Conservation (phyloP, 352 stramenopile species). For the Thalassiosira pacifica region DNA sequence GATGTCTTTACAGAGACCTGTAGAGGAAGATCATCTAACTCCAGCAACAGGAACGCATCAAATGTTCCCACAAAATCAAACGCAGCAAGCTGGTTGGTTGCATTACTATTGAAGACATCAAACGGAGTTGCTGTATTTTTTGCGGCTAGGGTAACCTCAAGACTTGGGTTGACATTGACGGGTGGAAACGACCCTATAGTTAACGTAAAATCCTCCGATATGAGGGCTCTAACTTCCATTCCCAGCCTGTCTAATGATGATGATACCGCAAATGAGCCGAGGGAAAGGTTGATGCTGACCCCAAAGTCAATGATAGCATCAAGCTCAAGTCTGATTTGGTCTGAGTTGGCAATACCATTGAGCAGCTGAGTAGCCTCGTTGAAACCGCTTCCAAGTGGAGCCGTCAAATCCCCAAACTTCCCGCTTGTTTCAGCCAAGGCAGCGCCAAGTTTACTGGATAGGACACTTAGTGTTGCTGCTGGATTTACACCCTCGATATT, state of each 20-base stretch:
- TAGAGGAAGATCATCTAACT: conserved; percentile 37
- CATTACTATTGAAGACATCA: conserved; percentile 31
- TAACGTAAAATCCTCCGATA: conserved; percentile 16
- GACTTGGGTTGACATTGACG: conserved; percentile 14
- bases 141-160: conserved; percentile 27
- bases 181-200: not conserved
- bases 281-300: conserved; percentile 34
- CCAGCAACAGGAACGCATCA: conserved; percentile 27
- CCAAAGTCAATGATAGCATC: conserved; percentile 44
- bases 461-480: conserved; percentile 12
- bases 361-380: conserved; percentile 23
- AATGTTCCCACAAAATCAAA: conserved; percentile 38
- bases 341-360: conserved; percentile 24
- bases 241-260: conserved; percentile 13
- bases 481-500: conserved; percentile 40
- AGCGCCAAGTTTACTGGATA: not conserved
- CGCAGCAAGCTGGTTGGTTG: not conserved
- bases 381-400: conserved; percentile 35
- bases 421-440: conserved; percentile 9
- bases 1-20: conserved; percentile 20
- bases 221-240: conserved; percentile 21
- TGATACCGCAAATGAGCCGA: conserved; percentile 19
- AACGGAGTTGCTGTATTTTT: conserved; percentile 42
- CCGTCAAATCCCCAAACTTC: conserved; percentile 27
- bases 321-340: conserved; percentile 29